Evolutionary conservation across 352 stramenopile species (phyloP).

Genomic region (Phytophthora melonis): DNA sequence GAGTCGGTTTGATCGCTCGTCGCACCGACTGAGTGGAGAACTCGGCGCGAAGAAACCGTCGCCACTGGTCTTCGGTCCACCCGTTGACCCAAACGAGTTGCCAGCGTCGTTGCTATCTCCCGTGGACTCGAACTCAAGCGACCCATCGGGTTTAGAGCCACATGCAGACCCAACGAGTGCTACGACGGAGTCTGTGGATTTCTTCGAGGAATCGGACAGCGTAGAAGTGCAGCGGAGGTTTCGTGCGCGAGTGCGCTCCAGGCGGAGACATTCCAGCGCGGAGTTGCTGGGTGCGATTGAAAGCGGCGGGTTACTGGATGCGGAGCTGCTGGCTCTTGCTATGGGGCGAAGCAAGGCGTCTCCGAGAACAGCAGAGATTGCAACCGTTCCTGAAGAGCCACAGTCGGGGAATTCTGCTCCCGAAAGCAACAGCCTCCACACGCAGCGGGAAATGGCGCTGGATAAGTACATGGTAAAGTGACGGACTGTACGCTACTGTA

Average conservation of each 20-base stretch:
- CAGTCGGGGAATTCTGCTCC: conserved; percentile 25
- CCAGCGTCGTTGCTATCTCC: conserved; percentile 34
- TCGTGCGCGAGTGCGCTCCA: conserved; percentile 16
- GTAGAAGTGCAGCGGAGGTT: conserved; percentile 29
- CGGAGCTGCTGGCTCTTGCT: conserved; percentile 39
- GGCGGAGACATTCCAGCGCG: conserved; percentile 61
- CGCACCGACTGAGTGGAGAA: conserved; percentile 30
- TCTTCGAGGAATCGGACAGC: conserved; percentile 40
- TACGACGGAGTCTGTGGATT: conserved; percentile 31
- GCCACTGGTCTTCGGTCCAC: conserved; percentile 48
- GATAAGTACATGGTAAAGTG: conserved; percentile 80
- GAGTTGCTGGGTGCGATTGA: conserved; percentile 77
- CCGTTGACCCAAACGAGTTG: conserved; percentile 30
- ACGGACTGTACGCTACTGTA: not conserved
- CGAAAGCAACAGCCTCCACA: conserved; percentile 48
- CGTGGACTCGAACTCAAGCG: conserved; percentile 44
- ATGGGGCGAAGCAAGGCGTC: conserved; percentile 26
- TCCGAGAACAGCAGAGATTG: conserved; percentile 25
- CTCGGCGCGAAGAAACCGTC: conserved; percentile 36
- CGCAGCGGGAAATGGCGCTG: conserved; percentile 66
- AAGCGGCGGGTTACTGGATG: conserved; percentile 56
- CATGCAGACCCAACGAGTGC: conserved; percentile 11
- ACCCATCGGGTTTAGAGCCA: conserved; percentile 24
- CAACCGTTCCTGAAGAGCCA: conserved; percentile 36
- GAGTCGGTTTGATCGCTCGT: conserved; percentile 35